Conservation (phyloP, 805 yeast species). For the Wickerhamiella parazyma region DNA sequence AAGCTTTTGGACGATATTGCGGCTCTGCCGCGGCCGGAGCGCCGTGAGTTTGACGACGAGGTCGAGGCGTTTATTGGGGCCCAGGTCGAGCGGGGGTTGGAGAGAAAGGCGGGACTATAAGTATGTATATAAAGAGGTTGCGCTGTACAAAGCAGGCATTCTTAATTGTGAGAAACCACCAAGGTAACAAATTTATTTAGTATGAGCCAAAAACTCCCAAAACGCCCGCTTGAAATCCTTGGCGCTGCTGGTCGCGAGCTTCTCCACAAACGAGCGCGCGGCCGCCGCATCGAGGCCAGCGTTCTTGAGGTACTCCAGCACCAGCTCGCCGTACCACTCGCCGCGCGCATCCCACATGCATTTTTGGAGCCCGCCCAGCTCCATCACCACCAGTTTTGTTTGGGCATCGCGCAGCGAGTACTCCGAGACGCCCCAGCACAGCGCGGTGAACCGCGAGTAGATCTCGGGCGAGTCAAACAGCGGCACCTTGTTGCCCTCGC, state of each 20-base stretch:
- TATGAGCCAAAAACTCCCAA: constrained; percentile 13
- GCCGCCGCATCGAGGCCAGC: constrained; percentile 16
- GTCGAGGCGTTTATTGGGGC: constrained; percentile 41
- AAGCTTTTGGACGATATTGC: constrained; percentile 27
- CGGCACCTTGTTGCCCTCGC: constrained; percentile 42
- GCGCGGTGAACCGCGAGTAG: constrained; percentile 50
- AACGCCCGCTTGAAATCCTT: constrained; percentile 20
- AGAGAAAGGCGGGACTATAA: background rate
- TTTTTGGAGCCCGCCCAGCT: constrained; percentile 55
- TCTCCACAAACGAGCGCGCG: constrained; percentile 14
- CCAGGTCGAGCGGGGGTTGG: constrained; percentile 21
- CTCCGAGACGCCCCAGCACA: constrained; percentile 66
- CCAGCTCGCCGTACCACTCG: constrained; percentile 18
- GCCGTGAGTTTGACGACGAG: constrained; percentile 35
- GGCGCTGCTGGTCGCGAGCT: constrained; percentile 10
- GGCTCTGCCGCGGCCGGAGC: constrained; percentile 24
- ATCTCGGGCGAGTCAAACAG: constrained; percentile 54
- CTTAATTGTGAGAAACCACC: too few species aligned
- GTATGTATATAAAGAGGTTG: background rate
- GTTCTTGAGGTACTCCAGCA: constrained; percentile 14
- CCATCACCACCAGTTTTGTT: constrained; percentile 58
- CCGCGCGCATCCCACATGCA: constrained; percentile 41
- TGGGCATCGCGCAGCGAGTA: constrained; percentile 70
- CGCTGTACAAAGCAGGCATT: background rate
- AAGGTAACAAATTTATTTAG: too few species aligned